phyloP scores from a whole-genome alignment of 2,329 filamentous ascomycete genomes.

The Daldinia sp. region DNA sequence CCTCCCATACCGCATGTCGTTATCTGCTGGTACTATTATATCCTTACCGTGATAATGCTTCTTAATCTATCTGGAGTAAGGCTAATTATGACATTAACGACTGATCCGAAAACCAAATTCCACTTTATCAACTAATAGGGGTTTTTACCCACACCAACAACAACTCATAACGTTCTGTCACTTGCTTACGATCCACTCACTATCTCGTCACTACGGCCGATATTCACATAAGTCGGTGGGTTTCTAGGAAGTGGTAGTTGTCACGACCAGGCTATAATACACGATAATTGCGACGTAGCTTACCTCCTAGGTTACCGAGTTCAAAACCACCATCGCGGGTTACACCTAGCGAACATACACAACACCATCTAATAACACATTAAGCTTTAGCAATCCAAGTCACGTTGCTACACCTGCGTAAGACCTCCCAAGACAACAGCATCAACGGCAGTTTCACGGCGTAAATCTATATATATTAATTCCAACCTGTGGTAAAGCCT shows the following conservation, averaged over 20 bases:
- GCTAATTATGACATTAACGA: conserved; percentile 17
- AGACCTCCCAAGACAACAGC: background rate
- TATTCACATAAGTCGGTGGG: no score
- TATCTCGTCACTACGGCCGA: no score
- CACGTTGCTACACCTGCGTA: background rate
- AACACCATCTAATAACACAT: no score
- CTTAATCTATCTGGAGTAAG: conserved; percentile 12
- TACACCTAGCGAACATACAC: no score
- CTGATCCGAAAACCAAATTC: background rate
- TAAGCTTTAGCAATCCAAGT: no score
- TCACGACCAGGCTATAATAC: no score
- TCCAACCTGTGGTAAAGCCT: conserved; percentile 25
- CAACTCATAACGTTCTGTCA: no score
- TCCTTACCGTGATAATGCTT: background rate
- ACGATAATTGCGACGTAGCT: no score
- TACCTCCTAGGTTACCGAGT: no score
- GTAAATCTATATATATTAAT: conserved; percentile 19
- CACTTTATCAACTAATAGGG: background rate
- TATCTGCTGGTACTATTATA: conserved; percentile 1
- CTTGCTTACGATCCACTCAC: no score
- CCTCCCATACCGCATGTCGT: conserved; percentile 13
- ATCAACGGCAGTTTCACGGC: background rate
- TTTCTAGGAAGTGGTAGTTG: no score
- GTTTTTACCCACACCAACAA: background rate
- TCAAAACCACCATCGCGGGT: no score